These are phyloP conservation scores for Aspergillus udagawae DNA, from an alignment of 2,329 filamentous ascomycete genomes.

Conservation along the genomic window DNA sequence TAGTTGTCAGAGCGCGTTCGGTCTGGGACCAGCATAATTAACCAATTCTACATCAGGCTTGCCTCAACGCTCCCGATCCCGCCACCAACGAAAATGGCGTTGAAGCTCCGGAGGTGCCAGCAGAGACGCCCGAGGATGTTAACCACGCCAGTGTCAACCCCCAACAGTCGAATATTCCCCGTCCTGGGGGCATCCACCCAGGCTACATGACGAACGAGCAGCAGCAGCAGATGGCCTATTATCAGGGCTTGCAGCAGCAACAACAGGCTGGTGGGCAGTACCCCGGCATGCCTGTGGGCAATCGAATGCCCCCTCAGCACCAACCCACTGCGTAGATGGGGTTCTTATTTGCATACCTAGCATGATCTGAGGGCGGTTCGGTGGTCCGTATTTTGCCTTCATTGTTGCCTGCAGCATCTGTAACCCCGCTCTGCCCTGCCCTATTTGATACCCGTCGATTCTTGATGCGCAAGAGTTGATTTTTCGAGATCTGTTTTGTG, in stretches of 20 bases:
- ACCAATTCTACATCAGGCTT: conserved; percentile 63
- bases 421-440: conserved; percentile 23
- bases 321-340: conserved; percentile 66
- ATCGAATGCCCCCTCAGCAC: conserved; percentile 76
- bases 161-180: conserved; percentile 62
- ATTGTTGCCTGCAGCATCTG: conserved; percentile 19
- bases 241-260: conserved; percentile 73
- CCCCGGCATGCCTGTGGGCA: conserved; percentile 68
- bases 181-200: conserved; percentile 63
- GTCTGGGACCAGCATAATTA: conserved; percentile 3
- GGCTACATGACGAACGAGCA: conserved; percentile 65
- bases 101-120: conserved; percentile 65
- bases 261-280: conserved; percentile 66
- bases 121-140: conserved; percentile 90
- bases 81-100: conserved; percentile 77
- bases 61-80: conserved; percentile 92
- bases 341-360: conserved; percentile 9
- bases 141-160: conserved; percentile 70
- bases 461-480: conserved; percentile 21
- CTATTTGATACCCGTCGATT: conserved; percentile 36
- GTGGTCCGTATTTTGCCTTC: conserved; percentile 24
- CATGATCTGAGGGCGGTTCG: conserved; percentile 19
- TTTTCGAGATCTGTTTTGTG: conserved; percentile 13
- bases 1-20: conserved; percentile 31
- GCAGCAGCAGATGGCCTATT: conserved; percentile 75